These are phyloP conservation scores for Cornus florida DNA, from an alignment of 148 eudicot species.

Conservation along the genomic window DNA sequence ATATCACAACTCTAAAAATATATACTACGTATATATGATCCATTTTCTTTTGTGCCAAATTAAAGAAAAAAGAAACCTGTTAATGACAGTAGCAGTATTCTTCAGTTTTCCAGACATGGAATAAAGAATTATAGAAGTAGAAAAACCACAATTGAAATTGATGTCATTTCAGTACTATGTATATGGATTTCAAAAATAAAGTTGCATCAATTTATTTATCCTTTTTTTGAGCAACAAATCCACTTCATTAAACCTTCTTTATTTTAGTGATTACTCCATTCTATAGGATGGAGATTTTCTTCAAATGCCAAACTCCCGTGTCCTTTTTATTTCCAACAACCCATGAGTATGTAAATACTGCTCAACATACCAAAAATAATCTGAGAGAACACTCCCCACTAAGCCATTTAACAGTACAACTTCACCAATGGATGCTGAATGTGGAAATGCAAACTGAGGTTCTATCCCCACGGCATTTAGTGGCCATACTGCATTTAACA, in stretches of 20 bases:
- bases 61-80: not conserved
- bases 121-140: too few species aligned
- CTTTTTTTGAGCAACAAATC: not conserved
- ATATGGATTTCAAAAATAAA: not conserved
- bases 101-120: not conserved
- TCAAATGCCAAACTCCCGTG: not conserved
- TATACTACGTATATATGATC: too few species aligned
- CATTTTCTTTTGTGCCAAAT: too few species aligned
- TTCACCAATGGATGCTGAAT: conserved; percentile 30
- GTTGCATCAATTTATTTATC: too few species aligned
- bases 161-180: not conserved
- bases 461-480: conserved; percentile 33
- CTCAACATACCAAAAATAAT: conserved; percentile 36
- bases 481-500: conserved; percentile 40
- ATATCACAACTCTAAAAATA: too few species aligned
- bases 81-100: not conserved
- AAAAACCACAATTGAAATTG: not conserved
- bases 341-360: not conserved
- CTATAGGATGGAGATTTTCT: not conserved
- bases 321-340: not conserved
- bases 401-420: conserved; percentile 40
- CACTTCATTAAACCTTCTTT: not conserved
- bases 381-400: conserved; percentile 45
- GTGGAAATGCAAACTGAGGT: conserved; percentile 32
- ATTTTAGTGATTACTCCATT: not conserved